Base-by-base conservation (phyloP, 345 rosid species). In the Murraya paniculata region DNA sequence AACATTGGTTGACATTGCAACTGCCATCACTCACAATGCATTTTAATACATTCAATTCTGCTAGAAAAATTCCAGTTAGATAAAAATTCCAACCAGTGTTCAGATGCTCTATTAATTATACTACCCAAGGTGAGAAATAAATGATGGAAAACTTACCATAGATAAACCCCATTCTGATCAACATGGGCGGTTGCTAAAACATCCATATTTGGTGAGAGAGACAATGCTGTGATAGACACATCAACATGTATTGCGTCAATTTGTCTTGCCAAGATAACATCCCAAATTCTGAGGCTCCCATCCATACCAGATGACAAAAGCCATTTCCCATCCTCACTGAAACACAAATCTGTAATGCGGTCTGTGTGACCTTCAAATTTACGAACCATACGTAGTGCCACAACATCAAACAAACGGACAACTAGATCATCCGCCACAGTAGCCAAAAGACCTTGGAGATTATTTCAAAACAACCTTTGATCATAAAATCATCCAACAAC, bases 281-380 rank as follows among this genome's bases (percentile, higher is more conserved):
- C 98, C 99, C 98, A 96, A 62, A 93, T 85, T 82, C 98, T 89
- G 71, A 96, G 89, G 81, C 91, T 96, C 69, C 98, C 97, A 82
- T 96, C 98, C 99, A 94, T 94, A 82, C 99, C 91, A 74, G 94
- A 90, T 75, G 98, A 94, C 81, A 94, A 72, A 69, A 96, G 90
- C 99, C 99, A 96, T 84, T 96, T 96, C 50, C 99, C 98, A 87
- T 94, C 98, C 82, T 92, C 98, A 64, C 98, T 92, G 78, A 92
- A 96, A 83, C 97, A 96, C 80, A 92, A 25, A 84, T 92, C 99
- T 22, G 95, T 92, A 73, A 92, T 74, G 68, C 98, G 93, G 81
- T 96, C 99, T 39, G 91, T 81, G 64, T 96, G 99, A 57, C 98
- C 99, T 88, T 89, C 93, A 87, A 96, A 96, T 82, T 91, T 91